Evolutionary conservation across 257 asterid genomes (phyloP).

Genomic region (Jacaranda copaia): DNA sequence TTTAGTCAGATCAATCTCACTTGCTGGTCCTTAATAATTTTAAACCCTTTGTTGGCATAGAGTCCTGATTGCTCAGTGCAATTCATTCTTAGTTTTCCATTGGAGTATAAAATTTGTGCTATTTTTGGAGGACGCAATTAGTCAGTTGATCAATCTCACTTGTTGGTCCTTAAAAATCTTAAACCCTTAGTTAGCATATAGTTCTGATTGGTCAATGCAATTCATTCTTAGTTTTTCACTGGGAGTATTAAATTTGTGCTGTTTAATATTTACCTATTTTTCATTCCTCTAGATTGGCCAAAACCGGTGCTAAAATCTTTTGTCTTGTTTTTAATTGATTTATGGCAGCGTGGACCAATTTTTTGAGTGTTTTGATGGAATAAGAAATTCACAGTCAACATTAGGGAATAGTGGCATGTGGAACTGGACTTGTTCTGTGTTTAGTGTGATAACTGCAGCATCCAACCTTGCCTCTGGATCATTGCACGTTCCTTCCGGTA

Average conservation of each 20-base stretch:
- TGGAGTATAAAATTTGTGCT: constrained; percentile 20
- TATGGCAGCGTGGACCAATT: constrained; percentile 94
- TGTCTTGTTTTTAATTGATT: constrained; percentile 31
- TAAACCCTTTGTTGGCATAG: constrained; percentile 16
- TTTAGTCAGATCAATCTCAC: constrained; percentile 8
- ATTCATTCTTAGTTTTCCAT: constrained; percentile 16
- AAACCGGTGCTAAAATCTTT: constrained; percentile 35
- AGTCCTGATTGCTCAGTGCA: constrained; percentile 27
- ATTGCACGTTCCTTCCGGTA: constrained; percentile 76
- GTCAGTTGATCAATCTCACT: neutral
- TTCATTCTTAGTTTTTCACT: constrained; percentile 17
- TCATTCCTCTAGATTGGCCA: neutral
- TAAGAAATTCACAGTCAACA: constrained; percentile 93
- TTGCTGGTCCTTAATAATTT: constrained; percentile 13
- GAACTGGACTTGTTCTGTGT: constrained; percentile 97
- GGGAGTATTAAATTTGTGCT: constrained; percentile 23
- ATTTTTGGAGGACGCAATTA: constrained; percentile 28
- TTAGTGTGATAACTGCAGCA: constrained; percentile 95
- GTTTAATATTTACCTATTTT: constrained; percentile 14
- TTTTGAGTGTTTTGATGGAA: constrained; percentile 94
- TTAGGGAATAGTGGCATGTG: constrained; percentile 95
- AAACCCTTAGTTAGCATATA: constrained; percentile 13
- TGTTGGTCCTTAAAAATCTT: constrained; percentile 18
- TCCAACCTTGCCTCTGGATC: constrained; percentile 99
- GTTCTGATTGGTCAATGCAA: constrained; percentile 26